Evolutionary conservation across 139 green algal genomes (phyloP).

Genomic region (Picocystis salinarum): DNA sequence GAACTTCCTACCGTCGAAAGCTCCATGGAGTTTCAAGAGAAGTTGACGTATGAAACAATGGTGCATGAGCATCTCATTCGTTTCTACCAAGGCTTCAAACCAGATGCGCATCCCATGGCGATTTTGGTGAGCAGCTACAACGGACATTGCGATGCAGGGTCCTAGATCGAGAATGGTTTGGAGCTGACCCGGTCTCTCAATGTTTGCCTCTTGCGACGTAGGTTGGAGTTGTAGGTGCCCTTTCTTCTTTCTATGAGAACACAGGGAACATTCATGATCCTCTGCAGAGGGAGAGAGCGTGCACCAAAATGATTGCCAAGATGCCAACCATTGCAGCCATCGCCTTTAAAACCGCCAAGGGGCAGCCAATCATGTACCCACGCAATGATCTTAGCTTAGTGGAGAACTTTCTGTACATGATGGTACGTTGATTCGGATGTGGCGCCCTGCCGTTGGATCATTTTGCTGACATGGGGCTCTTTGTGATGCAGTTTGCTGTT

Average conservation of each 20-base stretch:
- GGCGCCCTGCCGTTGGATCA: constrained; percentile 18
- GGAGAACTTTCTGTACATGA: constrained; percentile 52
- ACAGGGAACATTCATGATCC: constrained; percentile 21
- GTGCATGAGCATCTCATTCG: constrained; percentile 36
- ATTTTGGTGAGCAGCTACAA: constrained; percentile 46
- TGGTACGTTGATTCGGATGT: too few relatives aligned
- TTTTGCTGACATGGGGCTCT: neutral
- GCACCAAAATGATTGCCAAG: constrained; percentile 38
- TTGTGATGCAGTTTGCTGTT: neutral
- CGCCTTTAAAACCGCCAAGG: constrained; percentile 32
- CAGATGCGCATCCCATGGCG: constrained; percentile 51
- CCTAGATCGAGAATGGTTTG: neutral
- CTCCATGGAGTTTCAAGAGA: constrained; percentile 13
- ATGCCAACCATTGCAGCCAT: constrained; percentile 48
- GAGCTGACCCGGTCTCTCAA: too few relatives aligned
- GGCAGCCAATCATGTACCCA: constrained; percentile 45
- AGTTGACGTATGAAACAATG: constrained; percentile 36
- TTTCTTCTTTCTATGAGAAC: constrained; percentile 41
- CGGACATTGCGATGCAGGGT: constrained; percentile 4
- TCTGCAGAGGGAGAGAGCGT: constrained; percentile 20
- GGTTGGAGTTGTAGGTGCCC: constrained; percentile 20
- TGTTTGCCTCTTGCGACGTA: neutral
- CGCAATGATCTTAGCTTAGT: constrained; percentile 32
- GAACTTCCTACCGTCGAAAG: constrained; percentile 27
- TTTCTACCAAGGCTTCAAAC: constrained; percentile 35